phyloP scores from a whole-genome alignment of 345 rosid genomes.

The Lepidium aucheri region DNA sequence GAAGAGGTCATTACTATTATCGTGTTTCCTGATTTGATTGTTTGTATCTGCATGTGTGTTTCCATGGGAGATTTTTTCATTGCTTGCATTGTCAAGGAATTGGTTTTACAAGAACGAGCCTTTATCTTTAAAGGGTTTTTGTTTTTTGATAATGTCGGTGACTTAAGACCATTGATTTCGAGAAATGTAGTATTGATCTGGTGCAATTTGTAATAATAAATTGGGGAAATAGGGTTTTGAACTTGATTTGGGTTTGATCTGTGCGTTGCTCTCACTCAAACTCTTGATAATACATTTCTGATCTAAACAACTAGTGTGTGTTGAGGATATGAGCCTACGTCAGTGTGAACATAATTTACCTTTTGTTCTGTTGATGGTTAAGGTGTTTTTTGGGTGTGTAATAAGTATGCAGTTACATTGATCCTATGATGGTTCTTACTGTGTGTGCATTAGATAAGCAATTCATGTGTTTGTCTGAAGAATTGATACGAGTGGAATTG shows the following conservation, averaged over 20 bases:
- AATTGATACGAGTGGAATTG: no score
- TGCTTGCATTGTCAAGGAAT: not conserved
- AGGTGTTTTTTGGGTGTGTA: not conserved
- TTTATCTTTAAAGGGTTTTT: not conserved
- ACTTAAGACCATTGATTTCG: not conserved
- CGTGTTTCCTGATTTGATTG: no score
- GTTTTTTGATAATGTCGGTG: constrained; percentile 20
- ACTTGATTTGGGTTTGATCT: not conserved
- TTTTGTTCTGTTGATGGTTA: not conserved
- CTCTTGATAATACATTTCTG: not conserved
- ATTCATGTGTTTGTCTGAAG: no score
- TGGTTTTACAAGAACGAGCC: not conserved
- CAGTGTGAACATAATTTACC: not conserved
- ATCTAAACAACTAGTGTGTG: not conserved
- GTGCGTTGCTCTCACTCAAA: not conserved
- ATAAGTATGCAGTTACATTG: not conserved
- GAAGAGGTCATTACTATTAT: constrained; percentile 53
- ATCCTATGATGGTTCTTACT: not conserved
- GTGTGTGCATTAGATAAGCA: not conserved
- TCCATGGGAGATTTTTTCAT: not conserved
- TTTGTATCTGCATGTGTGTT: constrained; percentile 11
- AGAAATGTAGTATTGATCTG: constrained; percentile 10
- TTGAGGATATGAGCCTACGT: not conserved
- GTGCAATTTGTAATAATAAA: not conserved
- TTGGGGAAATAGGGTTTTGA: not conserved